Evolutionary conservation across 192 early-diverging fungal genomes (phyloP), one percentile per base, ranked within the genome.

Genomic region (Backusella parvicylindrica): DNA sequence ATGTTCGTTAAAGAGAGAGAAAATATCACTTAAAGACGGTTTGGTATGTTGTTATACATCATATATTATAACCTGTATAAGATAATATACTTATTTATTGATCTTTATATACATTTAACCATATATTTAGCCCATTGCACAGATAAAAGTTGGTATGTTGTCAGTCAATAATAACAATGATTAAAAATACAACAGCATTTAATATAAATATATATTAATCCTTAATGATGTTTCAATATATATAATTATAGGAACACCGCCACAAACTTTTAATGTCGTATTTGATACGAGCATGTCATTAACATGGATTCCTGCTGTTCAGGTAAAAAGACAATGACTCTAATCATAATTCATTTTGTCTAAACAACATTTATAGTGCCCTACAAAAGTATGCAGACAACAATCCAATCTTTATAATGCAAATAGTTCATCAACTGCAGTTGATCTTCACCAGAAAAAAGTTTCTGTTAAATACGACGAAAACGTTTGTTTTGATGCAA

Each of bases 271-370:
- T 33, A 31, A 60, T 21, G 74, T 79, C 12, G 33, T 75, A 28
- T 75, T 75, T 49, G 78, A 79, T 67, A 79, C 78, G 47, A 72
- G 78, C 32, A 75, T 50, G 13, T 75, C 70, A 26, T 63, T 79
- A 33, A 72, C 78, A 21, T 79, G 78, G 78, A 64, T 79, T 26
- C 78, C 78, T 56, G 65, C 73, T 31, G 30, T 38, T 18, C 40
- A 70, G 37, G 75, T 76, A 76, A 64, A 13, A 30, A 47, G 31
- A 26, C 23, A 56, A 26, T 4, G 3, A 0, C 18, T 50, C 0
- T 6, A 50, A 50, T 21, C 49, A 35, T 28, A 15, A 28, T 8
- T 60, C 33, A 33, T 66, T 53, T 67, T 15, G 9, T 35, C 67
- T 68, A 47, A 15, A 56, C n/a, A 56, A 26, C 12, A 18, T 26